These are phyloP conservation scores for Ambrosia trifida DNA, from an alignment of 129 eudicot genomes.

Conservation along the genomic window DNA sequence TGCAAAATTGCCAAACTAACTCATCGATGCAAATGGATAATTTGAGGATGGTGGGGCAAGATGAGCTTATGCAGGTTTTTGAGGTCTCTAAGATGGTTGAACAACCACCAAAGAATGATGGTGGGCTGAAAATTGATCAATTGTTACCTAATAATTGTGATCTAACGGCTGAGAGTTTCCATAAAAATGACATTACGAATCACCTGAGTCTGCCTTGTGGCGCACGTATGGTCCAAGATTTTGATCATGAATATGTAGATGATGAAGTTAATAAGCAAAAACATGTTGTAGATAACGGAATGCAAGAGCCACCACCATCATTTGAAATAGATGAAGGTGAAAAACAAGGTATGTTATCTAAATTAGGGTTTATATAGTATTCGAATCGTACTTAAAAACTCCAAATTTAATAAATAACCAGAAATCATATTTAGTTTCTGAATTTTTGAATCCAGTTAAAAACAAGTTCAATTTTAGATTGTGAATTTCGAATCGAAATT, in stretches of 20 bases:
- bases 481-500: too few species aligned
- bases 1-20: slow-evolving; percentile 32
- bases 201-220: background rate
- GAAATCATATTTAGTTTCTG: too few species aligned
- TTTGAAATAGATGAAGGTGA: slow-evolving; percentile 17
- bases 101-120: slow-evolving; percentile 8
- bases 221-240: slow-evolving; percentile 16
- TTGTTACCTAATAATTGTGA: background rate
- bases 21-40: slow-evolving; percentile 26
- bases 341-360: slow-evolving; percentile 24
- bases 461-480: too few species aligned
- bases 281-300: slow-evolving; percentile 13
- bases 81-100: slow-evolving; percentile 37
- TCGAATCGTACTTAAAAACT: too few species aligned
- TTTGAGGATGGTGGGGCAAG: slow-evolving; percentile 64
- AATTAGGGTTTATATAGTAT: background rate
- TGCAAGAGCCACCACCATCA: slow-evolving; percentile 22
- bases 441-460: too few species aligned
- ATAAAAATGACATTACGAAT: background rate
- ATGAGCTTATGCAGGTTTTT: slow-evolving; percentile 63
- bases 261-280: slow-evolving; percentile 11
- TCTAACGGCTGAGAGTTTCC: background rate
- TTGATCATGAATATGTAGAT: slow-evolving; percentile 4
- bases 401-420: too few species aligned
- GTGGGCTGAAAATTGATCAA: background rate